Evolutionary conservation across 2,329 filamentous ascomycete genomes (phyloP).

Genomic region (Colletotrichum gloeosporioides): DNA sequence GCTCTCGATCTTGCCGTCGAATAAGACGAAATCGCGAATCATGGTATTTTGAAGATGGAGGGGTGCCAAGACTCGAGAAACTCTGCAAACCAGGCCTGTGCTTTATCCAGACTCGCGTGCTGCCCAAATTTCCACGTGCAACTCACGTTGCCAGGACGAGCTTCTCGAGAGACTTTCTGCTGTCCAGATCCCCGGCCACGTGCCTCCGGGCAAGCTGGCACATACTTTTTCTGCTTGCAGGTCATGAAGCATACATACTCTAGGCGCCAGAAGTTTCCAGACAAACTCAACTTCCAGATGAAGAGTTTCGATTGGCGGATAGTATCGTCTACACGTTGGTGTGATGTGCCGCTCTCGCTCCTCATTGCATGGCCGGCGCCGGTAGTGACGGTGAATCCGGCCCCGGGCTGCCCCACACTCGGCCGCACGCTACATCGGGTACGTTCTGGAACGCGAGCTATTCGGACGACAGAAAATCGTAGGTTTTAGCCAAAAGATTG

Average conservation of each 20-base stretch:
- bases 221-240: not conserved
- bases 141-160: not conserved
- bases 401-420: not conserved
- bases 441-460: not conserved
- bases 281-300: not conserved
- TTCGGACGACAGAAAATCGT: not conserved
- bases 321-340: not conserved
- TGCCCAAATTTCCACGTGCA: not conserved
- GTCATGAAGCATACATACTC: not conserved
- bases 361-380: not conserved
- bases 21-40: not conserved
- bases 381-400: not conserved
- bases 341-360: not conserved
- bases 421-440: not conserved
- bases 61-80: not conserved
- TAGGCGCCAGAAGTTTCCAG: not conserved
- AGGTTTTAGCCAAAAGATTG: not conserved
- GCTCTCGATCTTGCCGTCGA: not conserved
- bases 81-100: not conserved
- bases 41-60: not conserved
- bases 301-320: not conserved
- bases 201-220: not conserved
- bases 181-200: not conserved
- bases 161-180: not conserved
- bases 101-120: not conserved